Evolutionary conservation across 345 rosid genomes (phyloP), one percentile per base, ranked within the genome.

Genomic region (Carallia brachiata): DNA sequence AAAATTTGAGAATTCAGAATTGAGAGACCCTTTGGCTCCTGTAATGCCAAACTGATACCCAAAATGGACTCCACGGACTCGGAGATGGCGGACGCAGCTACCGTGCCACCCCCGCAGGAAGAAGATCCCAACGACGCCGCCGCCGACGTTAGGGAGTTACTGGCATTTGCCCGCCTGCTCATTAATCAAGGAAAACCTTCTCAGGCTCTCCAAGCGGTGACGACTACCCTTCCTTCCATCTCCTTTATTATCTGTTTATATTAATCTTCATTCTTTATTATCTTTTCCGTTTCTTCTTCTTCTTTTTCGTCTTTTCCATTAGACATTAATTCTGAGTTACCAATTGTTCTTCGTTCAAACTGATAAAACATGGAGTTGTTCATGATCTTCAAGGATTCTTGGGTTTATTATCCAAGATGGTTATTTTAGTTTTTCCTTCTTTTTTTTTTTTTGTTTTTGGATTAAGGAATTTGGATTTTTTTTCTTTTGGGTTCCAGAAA

Each of bases 131-230:
- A 67, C 40, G 75, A 54, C 61, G 66, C 48, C 73, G 79, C 34
- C 4, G 34, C 34, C 34, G 23, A 32, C 69, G 0, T 23, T 23
- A 77, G 69, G 65, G 89, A 86, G 75, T 70, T 90, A n/a, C 87
- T 91, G 73, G 23, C 88, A 52, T 75, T 80, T 67, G 98, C 96
- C 70, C 91, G 89, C 70, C 84, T 77, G 59, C 90, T 88, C 73
- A 78, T 88, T 79, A 75, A 82, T 76, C 85, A 88, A 78, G 97
- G 97, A 61, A 81, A 90, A 54, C 97, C 95, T 47, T 79, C 96
- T 18, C 84, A 90, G 83, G 97, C 97, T 72, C 97, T 94, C 59
- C 95, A 87, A 79, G 86, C 90, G 87, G 98, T 94, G 83, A 68
- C 64, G 19, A 30, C 52, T 53, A 6, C 39, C 32, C 27, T 6